A percentile compares a stretch with the other conserved stretches of the same genome.
Conservation (phyloP, 371 early-diverging fungal species). For the Apophysomyces variabilis region DNA sequence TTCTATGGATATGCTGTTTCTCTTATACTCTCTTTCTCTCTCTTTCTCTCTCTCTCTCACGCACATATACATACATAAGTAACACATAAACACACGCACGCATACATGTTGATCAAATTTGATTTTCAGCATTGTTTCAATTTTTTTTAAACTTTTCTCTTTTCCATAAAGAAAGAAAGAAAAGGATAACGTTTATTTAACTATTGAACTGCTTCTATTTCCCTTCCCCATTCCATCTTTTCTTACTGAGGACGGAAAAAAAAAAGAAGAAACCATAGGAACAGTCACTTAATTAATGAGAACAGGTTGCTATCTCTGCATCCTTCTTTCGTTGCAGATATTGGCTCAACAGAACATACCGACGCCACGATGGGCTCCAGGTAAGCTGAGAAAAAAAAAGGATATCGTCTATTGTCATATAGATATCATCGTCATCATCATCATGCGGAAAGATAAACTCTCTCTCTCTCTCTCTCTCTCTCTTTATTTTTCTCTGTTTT, state of each 20-base stretch:
- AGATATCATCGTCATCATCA: not conserved
- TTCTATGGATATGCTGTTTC: not conserved
- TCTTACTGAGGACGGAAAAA: not conserved
- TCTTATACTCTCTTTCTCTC: not conserved
- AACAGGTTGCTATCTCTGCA: slow-evolving; percentile 10
- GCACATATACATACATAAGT: too few species aligned
- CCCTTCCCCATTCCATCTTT: not conserved
- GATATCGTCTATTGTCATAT: not conserved
- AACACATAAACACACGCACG: too few species aligned
- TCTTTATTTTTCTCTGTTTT: too few species aligned
- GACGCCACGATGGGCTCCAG: slow-evolving; percentile 28
- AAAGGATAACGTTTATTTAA: not conserved
- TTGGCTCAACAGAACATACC: slow-evolving; percentile 16
- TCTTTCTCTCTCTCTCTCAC: not conserved
- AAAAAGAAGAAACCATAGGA: not conserved
- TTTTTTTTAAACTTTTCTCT: too few species aligned
- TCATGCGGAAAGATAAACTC: too few species aligned
- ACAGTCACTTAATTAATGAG: not conserved
- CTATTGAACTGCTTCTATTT: not conserved
- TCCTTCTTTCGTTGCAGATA: slow-evolving; percentile 11
- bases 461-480: too few species aligned
- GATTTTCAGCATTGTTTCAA: too few species aligned
- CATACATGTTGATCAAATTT: too few species aligned
- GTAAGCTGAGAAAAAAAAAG: slow-evolving; percentile 7
- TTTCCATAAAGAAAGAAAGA: too few species aligned